Conservation (phyloP, 2,329 filamentous ascomycete species). For the Claviceps sorghi region DNA sequence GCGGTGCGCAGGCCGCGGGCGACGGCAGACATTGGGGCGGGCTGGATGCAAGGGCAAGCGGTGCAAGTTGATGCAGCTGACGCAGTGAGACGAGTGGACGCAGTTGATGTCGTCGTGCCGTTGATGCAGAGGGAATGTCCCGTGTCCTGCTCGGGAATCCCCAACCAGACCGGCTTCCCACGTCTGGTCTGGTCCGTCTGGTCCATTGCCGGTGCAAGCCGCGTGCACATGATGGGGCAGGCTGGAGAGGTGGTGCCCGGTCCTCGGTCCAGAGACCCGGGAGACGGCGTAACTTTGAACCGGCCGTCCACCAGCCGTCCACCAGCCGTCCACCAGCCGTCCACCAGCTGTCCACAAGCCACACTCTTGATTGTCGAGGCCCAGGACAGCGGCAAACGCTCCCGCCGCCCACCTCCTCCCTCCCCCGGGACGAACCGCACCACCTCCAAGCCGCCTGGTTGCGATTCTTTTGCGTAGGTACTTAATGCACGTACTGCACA, state of each 20-base stretch:
- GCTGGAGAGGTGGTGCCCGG: background rate
- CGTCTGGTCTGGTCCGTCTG: no score
- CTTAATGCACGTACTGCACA: no score
- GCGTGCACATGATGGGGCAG: constrained; percentile 1
- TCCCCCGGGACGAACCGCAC: background rate
- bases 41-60: background rate
- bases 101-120: no score
- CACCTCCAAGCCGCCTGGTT: background rate
- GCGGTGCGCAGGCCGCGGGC: constrained; percentile 39
- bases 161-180: background rate
- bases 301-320: no score
- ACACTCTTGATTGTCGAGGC: background rate
- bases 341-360: no score
- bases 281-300: background rate
- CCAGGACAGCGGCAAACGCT: no score
- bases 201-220: constrained; percentile 7
- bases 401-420: background rate
- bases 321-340: no score
- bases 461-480: no score
- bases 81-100: no score
- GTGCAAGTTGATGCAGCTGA: constrained; percentile 1
- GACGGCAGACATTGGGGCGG: constrained; percentile 32
- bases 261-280: background rate
- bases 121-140: no score
- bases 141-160: background rate